Evolutionary conservation across 192 early-diverging fungal species (phyloP).

Genomic region (Gaertneriomyces semiglobifer): DNA sequence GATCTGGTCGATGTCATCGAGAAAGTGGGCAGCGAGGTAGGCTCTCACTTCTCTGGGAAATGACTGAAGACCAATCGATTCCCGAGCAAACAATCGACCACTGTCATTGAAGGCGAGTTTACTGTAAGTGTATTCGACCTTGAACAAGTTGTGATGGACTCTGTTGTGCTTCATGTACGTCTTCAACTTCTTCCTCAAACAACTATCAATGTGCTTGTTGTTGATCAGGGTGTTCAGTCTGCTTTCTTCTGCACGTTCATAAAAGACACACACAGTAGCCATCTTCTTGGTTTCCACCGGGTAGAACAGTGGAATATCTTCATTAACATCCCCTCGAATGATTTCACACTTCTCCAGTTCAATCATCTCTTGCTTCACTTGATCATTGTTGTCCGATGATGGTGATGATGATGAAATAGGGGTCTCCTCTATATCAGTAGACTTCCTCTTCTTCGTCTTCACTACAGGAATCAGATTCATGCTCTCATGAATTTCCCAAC

Average conservation of each 20-base stretch:
- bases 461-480: no score
- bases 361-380: no score
- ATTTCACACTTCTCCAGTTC: no score
- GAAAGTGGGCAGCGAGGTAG: neutral
- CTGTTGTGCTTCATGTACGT: neutral
- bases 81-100: neutral
- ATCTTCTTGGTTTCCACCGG: constrained; percentile 1
- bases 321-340: neutral
- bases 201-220: neutral
- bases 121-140: constrained; percentile 1
- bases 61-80: neutral
- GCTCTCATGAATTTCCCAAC: no score
- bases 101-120: neutral
- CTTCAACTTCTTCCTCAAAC: neutral
- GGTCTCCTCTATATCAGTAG: no score
- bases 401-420: no score
- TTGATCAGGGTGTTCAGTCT: neutral
- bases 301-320: neutral
- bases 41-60: constrained; percentile 7
- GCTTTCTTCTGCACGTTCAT: neutral
- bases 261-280: neutral
- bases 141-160: neutral
- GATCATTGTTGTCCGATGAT: no score
- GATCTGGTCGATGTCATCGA: constrained; percentile 5
- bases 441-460: no score